These are phyloP conservation scores for Rhodamnia argentea DNA, from an alignment of 345 rosid genomes.

Conservation along the genomic window DNA sequence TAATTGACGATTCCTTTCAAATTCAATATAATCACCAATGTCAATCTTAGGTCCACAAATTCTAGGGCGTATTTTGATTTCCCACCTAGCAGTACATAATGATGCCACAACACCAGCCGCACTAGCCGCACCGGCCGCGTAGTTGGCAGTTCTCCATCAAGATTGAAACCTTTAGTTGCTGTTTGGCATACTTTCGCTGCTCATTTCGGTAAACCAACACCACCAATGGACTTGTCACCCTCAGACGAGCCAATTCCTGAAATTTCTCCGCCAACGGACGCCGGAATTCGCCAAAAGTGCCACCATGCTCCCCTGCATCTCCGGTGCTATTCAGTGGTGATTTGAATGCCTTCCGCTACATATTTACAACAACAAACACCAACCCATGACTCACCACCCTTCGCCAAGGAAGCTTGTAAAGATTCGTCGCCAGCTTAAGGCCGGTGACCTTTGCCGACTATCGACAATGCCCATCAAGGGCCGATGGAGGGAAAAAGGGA, in stretches of 20 bases:
- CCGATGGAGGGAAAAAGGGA: too few species aligned
- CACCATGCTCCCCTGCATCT: background rate
- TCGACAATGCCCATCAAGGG: too few species aligned
- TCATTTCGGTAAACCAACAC: background rate
- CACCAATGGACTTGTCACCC: background rate
- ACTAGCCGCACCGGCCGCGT: background rate
- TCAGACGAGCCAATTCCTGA: background rate
- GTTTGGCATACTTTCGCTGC: background rate
- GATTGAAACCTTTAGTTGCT: background rate
- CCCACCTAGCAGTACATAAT: too few species aligned
- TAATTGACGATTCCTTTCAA: background rate
- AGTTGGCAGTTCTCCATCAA: background rate
- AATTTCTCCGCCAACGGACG: background rate
- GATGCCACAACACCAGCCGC: too few species aligned
- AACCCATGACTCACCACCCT: background rate
- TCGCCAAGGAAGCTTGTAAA: background rate
- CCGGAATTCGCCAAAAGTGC: background rate
- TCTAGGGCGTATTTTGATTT: too few species aligned
- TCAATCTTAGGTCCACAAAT: background rate
- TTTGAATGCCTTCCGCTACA: background rate
- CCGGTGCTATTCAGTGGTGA: background rate
- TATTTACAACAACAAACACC: background rate
- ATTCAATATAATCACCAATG: background rate
- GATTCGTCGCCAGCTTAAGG: background rate
- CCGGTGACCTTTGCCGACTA: too few species aligned